Percentiles rank a stretch among this genome's conserved stretches.
Conservation (phyloP, 2,329 filamentous ascomycete genomes). For the Beauveria caledonica region DNA sequence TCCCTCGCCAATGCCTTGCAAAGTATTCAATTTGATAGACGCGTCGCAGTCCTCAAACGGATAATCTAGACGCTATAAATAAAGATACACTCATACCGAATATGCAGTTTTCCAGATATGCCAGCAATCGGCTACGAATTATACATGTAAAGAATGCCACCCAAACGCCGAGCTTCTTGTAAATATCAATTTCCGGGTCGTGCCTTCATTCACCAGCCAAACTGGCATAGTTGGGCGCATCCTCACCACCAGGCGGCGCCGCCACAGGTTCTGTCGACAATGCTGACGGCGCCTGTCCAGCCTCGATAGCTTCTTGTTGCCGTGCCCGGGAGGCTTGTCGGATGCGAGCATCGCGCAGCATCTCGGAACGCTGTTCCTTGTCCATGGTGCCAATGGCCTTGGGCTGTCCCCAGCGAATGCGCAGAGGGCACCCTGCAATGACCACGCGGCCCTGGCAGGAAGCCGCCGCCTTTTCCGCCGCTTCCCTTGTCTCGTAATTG, state of each 20-base stretch:
- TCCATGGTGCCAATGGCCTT: slow-evolving; percentile 89
- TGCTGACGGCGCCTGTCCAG: slow-evolving; percentile 19
- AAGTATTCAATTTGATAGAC: no score
- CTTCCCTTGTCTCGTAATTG: slow-evolving; percentile 80
- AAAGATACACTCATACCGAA: slow-evolving; percentile 23
- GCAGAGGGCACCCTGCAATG: slow-evolving; percentile 81
- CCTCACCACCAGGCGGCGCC: slow-evolving; percentile 69
- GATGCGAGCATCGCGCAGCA: slow-evolving; percentile 63
- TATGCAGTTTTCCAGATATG: neutral
- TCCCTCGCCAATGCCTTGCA: no score
- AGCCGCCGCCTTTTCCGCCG: slow-evolving; percentile 76
- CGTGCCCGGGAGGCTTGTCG: slow-evolving; percentile 28
- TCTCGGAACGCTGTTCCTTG: slow-evolving; percentile 70
- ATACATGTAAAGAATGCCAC: slow-evolving; percentile 14
- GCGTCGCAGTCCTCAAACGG: no score
- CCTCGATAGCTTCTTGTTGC: slow-evolving; percentile 24
- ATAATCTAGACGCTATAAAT: neutral
- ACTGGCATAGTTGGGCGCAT: slow-evolving; percentile 73
- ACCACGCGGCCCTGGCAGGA: slow-evolving; percentile 82
- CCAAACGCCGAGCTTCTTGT: slow-evolving; percentile 24
- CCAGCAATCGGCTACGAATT: neutral
- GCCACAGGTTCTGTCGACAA: slow-evolving; percentile 43
- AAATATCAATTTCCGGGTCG: slow-evolving; percentile 11
- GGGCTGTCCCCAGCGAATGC: slow-evolving; percentile 87
- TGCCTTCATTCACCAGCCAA: slow-evolving; percentile 63